Conservation (phyloP, 805 yeast genomes). For the Pichia ethanolica region DNA sequence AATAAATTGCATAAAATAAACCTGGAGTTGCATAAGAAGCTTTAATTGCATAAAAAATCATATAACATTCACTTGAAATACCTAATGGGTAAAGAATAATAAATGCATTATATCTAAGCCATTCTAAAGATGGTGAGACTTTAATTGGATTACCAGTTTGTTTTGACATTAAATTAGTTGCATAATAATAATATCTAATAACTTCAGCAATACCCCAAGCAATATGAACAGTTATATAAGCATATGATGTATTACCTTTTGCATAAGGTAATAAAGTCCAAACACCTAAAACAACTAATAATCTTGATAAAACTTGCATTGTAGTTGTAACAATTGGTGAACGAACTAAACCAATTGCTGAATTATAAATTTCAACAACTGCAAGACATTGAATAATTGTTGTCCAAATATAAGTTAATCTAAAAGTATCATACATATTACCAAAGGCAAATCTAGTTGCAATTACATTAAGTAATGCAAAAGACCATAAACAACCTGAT, state of each 20-base stretch:
- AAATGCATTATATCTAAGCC: constrained; percentile 79
- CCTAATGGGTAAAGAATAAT: constrained; percentile 84
- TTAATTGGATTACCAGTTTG: constrained; percentile 26
- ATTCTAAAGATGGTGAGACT: constrained; percentile 53
- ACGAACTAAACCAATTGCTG: constrained; percentile 71
- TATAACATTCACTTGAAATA: constrained; percentile 72
- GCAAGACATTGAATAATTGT: constrained; percentile 74
- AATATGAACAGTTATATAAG: constrained; percentile 57
- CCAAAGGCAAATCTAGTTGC: constrained; percentile 32
- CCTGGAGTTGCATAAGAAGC: constrained; percentile 41
- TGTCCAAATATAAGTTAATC: constrained; percentile 48
- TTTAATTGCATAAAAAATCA: constrained; percentile 64
- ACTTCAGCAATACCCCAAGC: constrained; percentile 97
- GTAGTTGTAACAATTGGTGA: constrained; percentile 80
- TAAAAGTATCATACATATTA: constrained; percentile 35
- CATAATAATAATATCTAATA: constrained; percentile 83
- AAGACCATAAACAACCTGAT: constrained; percentile 29
- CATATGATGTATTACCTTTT: constrained; percentile 52
- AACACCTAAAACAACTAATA: constrained; percentile 77
- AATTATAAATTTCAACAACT: constrained; percentile 69
- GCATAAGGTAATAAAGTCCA: constrained; percentile 67
- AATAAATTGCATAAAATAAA: constrained; percentile 43
- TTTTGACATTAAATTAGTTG: constrained; percentile 43
- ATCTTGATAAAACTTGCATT: constrained; percentile 82
- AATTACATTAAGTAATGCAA: constrained; percentile 23